Evolutionary conservation across 176 grass and related monocot genomes (phyloP).

Genomic region (Alloteropsis semialata): DNA sequence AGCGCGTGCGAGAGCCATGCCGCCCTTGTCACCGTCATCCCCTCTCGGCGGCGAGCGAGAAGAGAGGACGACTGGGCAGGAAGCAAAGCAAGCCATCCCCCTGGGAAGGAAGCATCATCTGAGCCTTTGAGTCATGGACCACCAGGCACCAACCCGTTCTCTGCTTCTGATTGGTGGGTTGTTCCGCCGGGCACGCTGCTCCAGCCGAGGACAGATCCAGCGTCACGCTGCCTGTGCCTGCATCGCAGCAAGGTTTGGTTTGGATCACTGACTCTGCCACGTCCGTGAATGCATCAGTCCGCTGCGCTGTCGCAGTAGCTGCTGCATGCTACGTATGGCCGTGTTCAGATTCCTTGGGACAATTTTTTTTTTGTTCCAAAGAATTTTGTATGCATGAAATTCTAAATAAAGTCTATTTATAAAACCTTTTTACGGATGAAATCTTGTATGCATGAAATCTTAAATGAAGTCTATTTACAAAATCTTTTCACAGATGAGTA

Average conservation of each 20-base stretch:
- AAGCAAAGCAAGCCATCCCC: conserved; percentile 3
- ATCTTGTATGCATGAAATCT: no score
- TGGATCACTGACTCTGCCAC: neutral
- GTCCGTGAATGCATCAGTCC: neutral
- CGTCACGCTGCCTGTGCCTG: neutral
- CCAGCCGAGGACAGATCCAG: neutral
- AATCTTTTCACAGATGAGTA: no score
- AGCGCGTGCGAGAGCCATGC: neutral
- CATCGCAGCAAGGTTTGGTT: neutral
- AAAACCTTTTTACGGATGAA: no score
- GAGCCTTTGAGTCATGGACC: neutral
- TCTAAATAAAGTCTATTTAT: no score
- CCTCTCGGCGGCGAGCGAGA: no score
- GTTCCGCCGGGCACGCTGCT: neutral
- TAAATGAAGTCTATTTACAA: no score
- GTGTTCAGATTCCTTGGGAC: no score
- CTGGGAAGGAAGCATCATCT: neutral
- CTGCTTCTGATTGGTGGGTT: neutral
- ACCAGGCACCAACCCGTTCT: neutral
- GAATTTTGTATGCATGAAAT: no score
- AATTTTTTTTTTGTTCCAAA: no score
- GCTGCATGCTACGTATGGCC: neutral
- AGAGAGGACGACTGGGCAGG: conserved; percentile 2
- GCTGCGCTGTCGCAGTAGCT: conserved; percentile 14
- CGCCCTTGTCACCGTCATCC: neutral